Evolutionary conservation across 2,329 filamentous ascomycete species (phyloP).

Genomic region (Microsporum canis): DNA sequence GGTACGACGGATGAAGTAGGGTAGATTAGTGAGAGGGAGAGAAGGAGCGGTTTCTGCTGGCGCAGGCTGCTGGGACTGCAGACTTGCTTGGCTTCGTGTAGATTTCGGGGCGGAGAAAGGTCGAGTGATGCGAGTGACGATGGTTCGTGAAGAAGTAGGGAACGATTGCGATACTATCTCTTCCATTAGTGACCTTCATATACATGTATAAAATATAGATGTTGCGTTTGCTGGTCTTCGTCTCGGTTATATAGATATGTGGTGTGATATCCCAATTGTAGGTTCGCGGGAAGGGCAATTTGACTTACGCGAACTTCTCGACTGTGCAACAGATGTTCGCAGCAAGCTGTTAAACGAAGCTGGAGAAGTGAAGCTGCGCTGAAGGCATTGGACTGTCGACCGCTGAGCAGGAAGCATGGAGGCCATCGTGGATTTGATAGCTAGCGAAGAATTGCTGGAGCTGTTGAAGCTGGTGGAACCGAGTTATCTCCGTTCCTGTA

Average conservation of each 20-base stretch:
- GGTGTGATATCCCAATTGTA: neutral
- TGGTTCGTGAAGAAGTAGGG: constrained; percentile 8
- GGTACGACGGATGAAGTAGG: constrained; percentile 64
- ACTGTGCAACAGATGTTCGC: neutral
- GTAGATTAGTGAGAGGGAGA: constrained; percentile 35
- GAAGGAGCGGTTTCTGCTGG: constrained; percentile 12
- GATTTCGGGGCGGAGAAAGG: constrained; percentile 14
- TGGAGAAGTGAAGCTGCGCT: neutral
- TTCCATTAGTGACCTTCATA: neutral
- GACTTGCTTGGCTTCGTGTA: neutral
- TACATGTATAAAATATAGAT: neutral
- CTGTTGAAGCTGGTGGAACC: neutral
- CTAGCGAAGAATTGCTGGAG: neutral
- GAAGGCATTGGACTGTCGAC: neutral
- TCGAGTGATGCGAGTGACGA: constrained; percentile 12
- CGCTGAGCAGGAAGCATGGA: neutral
- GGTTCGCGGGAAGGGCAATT: neutral
- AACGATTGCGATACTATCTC: neutral
- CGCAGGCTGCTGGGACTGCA: neutral
- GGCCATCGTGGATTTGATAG: neutral
- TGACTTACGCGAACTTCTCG: neutral
- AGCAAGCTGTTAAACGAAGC: neutral
- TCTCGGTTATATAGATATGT: neutral
- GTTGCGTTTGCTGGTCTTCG: neutral
- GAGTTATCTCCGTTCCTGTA: neutral